Evolutionary conservation across 192 early-diverging fungal species (phyloP).

Genomic region (Podila epicladia): DNA sequence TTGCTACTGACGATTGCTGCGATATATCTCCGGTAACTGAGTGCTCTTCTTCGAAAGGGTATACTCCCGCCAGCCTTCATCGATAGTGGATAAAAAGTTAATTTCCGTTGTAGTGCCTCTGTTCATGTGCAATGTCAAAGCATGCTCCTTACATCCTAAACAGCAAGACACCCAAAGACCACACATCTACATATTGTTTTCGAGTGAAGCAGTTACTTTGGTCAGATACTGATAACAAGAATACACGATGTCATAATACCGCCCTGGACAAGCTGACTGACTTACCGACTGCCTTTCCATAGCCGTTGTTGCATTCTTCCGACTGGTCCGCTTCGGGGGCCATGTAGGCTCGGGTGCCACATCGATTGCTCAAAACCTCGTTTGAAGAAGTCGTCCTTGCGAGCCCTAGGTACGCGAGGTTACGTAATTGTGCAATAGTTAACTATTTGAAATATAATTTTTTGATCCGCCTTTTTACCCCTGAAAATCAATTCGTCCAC

Average conservation of each 20-base stretch:
- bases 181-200: conserved; percentile 19
- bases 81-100: not conserved
- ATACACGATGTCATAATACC: too few species aligned
- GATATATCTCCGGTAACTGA: too few species aligned
- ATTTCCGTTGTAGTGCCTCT: too few species aligned
- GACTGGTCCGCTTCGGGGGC: conserved; percentile 20
- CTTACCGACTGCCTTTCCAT: conserved; percentile 24
- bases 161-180: conserved; percentile 32
- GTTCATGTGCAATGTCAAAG: not conserved
- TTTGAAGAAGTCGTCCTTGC: not conserved
- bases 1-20: not conserved
- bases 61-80: conserved; percentile 11
- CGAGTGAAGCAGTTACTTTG: not conserved
- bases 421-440: too few species aligned
- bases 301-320: conserved; percentile 24
- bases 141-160: conserved; percentile 30
- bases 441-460: too few species aligned
- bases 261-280: too few species aligned
- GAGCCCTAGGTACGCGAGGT: conserved; percentile 13
- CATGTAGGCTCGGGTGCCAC: conserved; percentile 35
- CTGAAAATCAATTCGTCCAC: not conserved
- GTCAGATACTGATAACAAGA: not conserved
- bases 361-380: not conserved
- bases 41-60: conserved; percentile 15
- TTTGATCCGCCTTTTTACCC: too few species aligned